Percentiles rank a stretch among this genome's conserved stretches.
phyloP scores from a whole-genome alignment of 1,139 yeast species.

The Candida smagusa region DNA sequence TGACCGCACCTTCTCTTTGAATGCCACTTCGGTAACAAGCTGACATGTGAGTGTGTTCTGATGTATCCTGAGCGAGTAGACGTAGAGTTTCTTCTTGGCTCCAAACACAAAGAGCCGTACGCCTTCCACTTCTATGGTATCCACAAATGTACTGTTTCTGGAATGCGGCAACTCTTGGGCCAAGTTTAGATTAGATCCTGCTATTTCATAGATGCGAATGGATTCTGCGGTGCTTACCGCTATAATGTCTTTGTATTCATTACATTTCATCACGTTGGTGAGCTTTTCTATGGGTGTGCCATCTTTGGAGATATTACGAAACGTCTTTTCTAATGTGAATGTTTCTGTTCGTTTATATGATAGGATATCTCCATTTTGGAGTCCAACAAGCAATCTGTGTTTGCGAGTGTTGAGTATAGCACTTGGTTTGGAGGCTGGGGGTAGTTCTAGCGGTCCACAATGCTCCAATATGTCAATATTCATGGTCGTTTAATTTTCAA shows the following conservation, averaged over 20 bases:
- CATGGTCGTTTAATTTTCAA: constrained; percentile 12
- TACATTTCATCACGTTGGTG: constrained; percentile 15
- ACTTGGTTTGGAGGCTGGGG: constrained; percentile 15
- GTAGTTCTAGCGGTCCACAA: constrained; percentile 24
- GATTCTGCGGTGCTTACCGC: constrained; percentile 24
- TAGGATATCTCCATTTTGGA: constrained; percentile 37
- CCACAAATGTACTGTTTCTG: constrained; percentile 1
- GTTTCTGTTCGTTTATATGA: constrained; percentile 8
- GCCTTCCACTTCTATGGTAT: constrained; percentile 12
- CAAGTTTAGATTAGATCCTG: constrained; percentile 34
- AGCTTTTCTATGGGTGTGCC: constrained; percentile 20
- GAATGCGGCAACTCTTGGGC: constrained; percentile 30
- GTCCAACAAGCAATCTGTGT: constrained; percentile 30
- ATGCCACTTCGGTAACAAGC: constrained; percentile 21
- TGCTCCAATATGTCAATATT: constrained; percentile 36
- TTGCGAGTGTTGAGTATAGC: constrained; percentile 21
- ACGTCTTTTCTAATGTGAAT: constrained; percentile 17
- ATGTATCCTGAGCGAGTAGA: constrained; percentile 24
- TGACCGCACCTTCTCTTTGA: constrained; percentile 31
- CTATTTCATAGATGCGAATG: constrained; percentile 31
- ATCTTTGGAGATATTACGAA: constrained; percentile 23
- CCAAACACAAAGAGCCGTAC: constrained; percentile 27
- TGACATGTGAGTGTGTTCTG: constrained; percentile 30
- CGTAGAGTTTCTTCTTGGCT: constrained; percentile 27
- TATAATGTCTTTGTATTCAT: constrained; percentile 23